A percentile compares a stretch with the other conserved stretches of the same genome.
Conservation (phyloP, 179 eudicot species). For the Beta lomatogona region DNA sequence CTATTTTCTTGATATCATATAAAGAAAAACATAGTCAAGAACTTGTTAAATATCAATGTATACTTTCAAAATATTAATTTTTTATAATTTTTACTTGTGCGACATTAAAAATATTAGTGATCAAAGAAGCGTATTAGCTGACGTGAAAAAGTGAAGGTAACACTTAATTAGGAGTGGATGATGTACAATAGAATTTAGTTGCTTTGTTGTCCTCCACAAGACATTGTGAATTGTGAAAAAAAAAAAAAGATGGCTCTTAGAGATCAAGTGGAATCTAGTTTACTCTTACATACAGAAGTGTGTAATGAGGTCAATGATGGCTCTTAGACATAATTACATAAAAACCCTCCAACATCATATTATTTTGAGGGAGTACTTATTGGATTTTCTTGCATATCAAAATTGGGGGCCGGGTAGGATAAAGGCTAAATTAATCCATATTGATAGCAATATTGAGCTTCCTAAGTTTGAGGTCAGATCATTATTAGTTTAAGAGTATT, state of each 20-base stretch:
- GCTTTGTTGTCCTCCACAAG: background rate
- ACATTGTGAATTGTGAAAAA: background rate
- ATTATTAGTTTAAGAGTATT: background rate
- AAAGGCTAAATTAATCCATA: background rate
- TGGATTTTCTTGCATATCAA: conserved; percentile 20
- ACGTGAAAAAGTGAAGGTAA: no score
- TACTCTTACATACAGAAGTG: background rate
- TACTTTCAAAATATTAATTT: no score
- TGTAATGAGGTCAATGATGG: conserved; percentile 14
- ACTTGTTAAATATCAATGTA: no score
- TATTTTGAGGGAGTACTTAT: conserved; percentile 1
- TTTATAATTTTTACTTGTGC: no score
- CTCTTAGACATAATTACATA: background rate
- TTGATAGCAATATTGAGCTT: background rate
- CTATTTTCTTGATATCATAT: no score
- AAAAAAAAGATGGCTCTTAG: background rate
- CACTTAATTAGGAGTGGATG: no score
- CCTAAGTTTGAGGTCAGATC: background rate
- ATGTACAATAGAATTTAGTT: no score
- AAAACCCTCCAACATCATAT: conserved; percentile 7
- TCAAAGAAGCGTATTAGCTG: no score
- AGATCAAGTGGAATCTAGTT: background rate
- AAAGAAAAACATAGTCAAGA: no score
- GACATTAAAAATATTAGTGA: no score
- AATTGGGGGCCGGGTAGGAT: conserved; percentile 17